Evolutionary conservation across 2,329 filamentous ascomycete species (phyloP).

Genomic region (Didymella pinodella): DNA sequence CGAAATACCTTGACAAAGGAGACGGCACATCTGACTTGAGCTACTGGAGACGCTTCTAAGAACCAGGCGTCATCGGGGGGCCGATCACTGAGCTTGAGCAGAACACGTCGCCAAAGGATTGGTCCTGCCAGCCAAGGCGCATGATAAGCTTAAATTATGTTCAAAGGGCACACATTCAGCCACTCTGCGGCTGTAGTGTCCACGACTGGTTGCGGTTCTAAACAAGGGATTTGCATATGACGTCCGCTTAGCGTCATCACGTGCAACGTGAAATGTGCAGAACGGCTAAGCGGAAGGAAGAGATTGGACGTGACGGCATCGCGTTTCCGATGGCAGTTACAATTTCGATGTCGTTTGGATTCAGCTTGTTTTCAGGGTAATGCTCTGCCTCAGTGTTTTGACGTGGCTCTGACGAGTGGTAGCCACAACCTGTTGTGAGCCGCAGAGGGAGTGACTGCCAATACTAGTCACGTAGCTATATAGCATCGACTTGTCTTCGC

Average conservation of each 20-base stretch:
- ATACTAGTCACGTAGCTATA: background rate
- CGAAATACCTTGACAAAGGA: background rate
- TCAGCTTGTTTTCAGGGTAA: background rate
- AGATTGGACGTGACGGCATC: conserved; percentile 7
- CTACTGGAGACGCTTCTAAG: background rate
- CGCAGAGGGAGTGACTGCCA: background rate
- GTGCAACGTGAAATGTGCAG: conserved; percentile 7
- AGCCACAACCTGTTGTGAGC: background rate
- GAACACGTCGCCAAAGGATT: background rate
- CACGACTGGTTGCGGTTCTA: background rate
- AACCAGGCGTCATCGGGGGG: conserved; percentile 3
- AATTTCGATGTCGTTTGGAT: background rate
- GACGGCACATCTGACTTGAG: background rate
- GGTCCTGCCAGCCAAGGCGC: conserved; percentile 6
- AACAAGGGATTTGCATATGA: conserved; percentile 15
- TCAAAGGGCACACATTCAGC: conserved; percentile 1
- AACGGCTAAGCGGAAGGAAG: background rate
- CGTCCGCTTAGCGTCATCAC: conserved; percentile 14
- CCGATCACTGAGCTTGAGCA: background rate
- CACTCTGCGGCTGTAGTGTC: background rate
- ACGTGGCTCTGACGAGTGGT: conserved; percentile 7
- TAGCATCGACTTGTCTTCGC: background rate
- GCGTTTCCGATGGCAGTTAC: background rate
- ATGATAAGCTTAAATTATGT: background rate
- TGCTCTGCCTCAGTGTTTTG: background rate